Base-by-base conservation (phyloP, 768 basidiomycete genomes). In the Tylopilus sp. region DNA sequence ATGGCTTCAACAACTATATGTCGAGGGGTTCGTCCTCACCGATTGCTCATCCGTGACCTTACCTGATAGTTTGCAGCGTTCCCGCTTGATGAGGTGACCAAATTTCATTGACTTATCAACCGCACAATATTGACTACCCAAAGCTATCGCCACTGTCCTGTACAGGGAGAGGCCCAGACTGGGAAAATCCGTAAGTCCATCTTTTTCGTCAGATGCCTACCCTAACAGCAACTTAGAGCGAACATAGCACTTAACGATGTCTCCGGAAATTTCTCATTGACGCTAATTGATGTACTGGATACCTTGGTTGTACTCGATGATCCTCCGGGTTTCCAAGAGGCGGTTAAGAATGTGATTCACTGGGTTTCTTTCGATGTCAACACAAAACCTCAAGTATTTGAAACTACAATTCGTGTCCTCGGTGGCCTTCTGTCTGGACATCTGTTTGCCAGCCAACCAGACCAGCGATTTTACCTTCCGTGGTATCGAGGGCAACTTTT, bases 351-450 rank as follows among this genome's bases (percentile, higher is more conserved):
- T 55, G 81, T 93, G 48, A 86, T 95, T 45, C 70, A 82, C 47
- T 83, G 81, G 78, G 89, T 97, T 35, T 85, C 85, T 1, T 98
- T 97, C 67, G 90, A 98, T 64, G 87, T 93, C 51, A 86, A 98
- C 69, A 92, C 91, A 38, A 91, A 85, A 68, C 93, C 97, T n/a
- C 95, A 99, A 76, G 88, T 98, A 4, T 99, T 99, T 63, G 95
- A 99, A 73, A 91, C 90, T 10, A 98, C 91, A 1, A 98, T 98
- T 49, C 83, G 95, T 23, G 91, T 94, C 6, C 74, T 99, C 9
- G 97, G 97, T 3, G 92, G 93, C 4, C 78, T 99, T 33, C 67
- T 94, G 13, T 91, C 90, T 7, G 93, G 82, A 22, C 93, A 94
- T 60, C 81, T 86, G 46, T 88, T 85, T 64, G 89, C 91, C n/a